These are phyloP conservation scores for Metarhizium sp. DNA, from an alignment of 2,329 filamentous ascomycete genomes.

Conservation along the genomic window DNA sequence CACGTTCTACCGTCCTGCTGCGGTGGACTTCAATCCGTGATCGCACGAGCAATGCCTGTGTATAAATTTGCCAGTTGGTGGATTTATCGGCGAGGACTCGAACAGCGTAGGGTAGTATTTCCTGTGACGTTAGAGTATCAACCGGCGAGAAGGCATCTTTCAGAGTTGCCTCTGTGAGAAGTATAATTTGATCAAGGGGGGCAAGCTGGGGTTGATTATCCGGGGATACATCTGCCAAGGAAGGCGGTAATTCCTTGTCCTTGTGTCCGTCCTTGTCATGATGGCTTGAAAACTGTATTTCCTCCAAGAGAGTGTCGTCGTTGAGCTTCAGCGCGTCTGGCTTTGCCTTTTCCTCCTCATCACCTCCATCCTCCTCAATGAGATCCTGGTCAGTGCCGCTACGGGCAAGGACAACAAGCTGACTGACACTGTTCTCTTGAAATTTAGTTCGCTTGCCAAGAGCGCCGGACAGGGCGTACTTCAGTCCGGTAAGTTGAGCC, in stretches of 20 bases:
- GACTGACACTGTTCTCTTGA: slow-evolving; percentile 71
- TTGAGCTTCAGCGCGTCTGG: slow-evolving; percentile 73
- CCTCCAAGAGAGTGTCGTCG: slow-evolving; percentile 86
- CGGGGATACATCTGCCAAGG: slow-evolving; percentile 58
- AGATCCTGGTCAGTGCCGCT: slow-evolving; percentile 37
- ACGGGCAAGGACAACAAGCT: slow-evolving; percentile 82
- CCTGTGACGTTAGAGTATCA: slow-evolving; percentile 82
- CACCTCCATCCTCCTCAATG: slow-evolving; percentile 7
- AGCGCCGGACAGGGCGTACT: slow-evolving; percentile 75
- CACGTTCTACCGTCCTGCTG: slow-evolving; percentile 79
- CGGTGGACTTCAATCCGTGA: slow-evolving; percentile 84
- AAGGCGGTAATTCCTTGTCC: slow-evolving; percentile 38
- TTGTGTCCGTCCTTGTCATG: slow-evolving; percentile 28
- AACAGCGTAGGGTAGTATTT: slow-evolving; percentile 83
- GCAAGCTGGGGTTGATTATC: slow-evolving; percentile 73
- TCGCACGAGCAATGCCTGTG: slow-evolving; percentile 80
- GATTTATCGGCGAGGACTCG: slow-evolving; percentile 81
- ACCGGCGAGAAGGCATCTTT: slow-evolving; percentile 79
- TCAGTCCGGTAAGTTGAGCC: slow-evolving; percentile 56
- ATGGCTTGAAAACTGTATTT: slow-evolving; percentile 65
- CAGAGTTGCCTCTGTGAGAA: slow-evolving; percentile 79
- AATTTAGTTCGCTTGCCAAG: slow-evolving; percentile 79
- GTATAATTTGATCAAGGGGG: slow-evolving; percentile 80
- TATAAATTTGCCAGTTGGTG: slow-evolving; percentile 97
- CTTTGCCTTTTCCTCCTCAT: slow-evolving; percentile 19